A percentile compares a stretch with the other conserved stretches of the same genome.
Evolutionary conservation across 441 rosid genomes (phyloP).

Genomic region (Manihot esculenta): DNA sequence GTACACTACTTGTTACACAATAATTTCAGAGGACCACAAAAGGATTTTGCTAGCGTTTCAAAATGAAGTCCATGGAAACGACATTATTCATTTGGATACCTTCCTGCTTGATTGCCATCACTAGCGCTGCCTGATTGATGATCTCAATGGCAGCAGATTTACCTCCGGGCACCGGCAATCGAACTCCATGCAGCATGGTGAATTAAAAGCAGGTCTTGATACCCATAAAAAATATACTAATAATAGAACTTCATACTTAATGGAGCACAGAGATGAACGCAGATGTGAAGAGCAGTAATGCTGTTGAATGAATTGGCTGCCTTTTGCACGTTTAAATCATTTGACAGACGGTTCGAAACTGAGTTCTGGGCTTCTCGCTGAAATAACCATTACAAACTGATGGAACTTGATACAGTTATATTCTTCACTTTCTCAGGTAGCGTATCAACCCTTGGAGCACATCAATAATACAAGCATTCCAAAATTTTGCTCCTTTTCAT

Average conservation of each 20-base stretch:
- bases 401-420: background rate
- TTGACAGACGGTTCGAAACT: background rate
- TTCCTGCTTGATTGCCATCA: background rate
- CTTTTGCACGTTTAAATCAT: background rate
- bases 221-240: background rate
- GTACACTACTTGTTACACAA: no score
- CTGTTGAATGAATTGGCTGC: background rate
- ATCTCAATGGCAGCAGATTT: background rate
- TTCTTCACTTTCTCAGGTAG: background rate
- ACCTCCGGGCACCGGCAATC: background rate
- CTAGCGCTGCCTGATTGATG: background rate
- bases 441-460: slow-evolving; percentile 3
- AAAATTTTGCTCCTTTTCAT: background rate
- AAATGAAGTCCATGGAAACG: background rate
- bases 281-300: no score
- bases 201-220: background rate
- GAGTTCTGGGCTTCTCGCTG: background rate
- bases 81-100: background rate
- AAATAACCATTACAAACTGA: background rate
- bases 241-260: background rate
- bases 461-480: background rate
- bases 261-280: background rate
- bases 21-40: no score
- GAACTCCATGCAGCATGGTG: no score
- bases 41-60: background rate